Evolutionary conservation across 2,329 filamentous ascomycete species (phyloP).

Genomic region (Eutypa lata): DNA sequence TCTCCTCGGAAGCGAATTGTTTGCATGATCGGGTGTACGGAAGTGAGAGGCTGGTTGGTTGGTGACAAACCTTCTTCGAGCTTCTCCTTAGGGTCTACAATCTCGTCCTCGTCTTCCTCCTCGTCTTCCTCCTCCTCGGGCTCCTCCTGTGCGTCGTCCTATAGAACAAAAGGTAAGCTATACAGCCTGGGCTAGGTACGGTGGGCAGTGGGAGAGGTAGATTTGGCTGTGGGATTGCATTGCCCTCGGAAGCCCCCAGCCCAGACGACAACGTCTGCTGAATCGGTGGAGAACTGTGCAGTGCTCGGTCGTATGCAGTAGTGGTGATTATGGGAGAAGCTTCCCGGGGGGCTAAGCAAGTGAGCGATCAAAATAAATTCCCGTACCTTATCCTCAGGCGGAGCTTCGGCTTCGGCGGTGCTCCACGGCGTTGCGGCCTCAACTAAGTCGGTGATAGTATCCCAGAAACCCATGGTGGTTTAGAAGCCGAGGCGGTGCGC

Average conservation of each 20-base stretch:
- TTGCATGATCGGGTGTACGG: background rate
- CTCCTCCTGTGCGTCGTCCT: constrained; percentile 40
- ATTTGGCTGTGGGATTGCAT: constrained; percentile 15
- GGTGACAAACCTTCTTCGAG: constrained; percentile 82
- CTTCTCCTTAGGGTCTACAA: constrained; percentile 80
- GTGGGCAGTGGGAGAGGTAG: too few relatives aligned
- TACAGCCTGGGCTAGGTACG: background rate
- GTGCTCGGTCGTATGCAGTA: too few relatives aligned
- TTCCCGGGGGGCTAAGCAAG: background rate
- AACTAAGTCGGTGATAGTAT: constrained; percentile 60
- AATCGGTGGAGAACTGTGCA: too few relatives aligned
- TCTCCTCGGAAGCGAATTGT: too few relatives aligned
- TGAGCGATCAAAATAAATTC: constrained; percentile 2
- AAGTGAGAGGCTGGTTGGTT: background rate
- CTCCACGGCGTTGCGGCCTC: constrained; percentile 65
- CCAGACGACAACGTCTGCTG: too few relatives aligned
- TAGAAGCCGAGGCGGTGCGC: constrained; percentile 23
- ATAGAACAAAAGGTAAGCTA: background rate
- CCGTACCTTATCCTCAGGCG: constrained; percentile 61
- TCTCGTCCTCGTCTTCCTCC: constrained; percentile 79
- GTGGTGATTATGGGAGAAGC: too few relatives aligned
- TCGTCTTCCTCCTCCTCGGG: constrained; percentile 66
- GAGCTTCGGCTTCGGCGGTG: constrained; percentile 63
- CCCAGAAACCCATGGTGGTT: constrained; percentile 64
- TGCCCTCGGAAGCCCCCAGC: constrained; percentile 2